A percentile compares a stretch with the other conserved stretches of the same genome.
phyloP scores from a whole-genome alignment of 768 basidiomycete species.

The Lactarius deliciosus region DNA sequence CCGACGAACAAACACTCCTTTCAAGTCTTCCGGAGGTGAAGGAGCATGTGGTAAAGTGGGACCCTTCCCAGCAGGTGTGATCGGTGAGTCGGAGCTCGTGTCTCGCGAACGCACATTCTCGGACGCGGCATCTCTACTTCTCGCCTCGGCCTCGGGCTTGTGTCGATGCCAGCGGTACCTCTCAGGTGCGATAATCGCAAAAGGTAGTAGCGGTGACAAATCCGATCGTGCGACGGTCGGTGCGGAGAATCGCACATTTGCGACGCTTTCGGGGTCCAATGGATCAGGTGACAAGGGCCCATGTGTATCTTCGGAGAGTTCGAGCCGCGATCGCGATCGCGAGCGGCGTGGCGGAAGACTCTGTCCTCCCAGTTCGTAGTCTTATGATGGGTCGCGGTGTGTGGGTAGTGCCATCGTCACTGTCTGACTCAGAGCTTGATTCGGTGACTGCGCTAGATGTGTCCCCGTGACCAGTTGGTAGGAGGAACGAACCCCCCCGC shows the following conservation, averaged over 20 bases:
- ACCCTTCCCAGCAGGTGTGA: slow-evolving; percentile 30
- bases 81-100: slow-evolving; percentile 37
- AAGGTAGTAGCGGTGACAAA: slow-evolving; percentile 62
- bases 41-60: slow-evolving; percentile 43
- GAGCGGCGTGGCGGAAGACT: slow-evolving; percentile 47
- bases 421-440: slow-evolving; percentile 43
- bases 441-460: slow-evolving; percentile 27
- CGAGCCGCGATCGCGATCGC: slow-evolving; percentile 70
- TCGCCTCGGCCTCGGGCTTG: slow-evolving; percentile 33
- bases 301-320: slow-evolving; percentile 53
- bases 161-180: slow-evolving; percentile 43
- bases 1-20: slow-evolving; percentile 72
- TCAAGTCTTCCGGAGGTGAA: slow-evolving; percentile 65
- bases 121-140: slow-evolving; percentile 35
- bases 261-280: slow-evolving; percentile 65
- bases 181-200: slow-evolving; percentile 80
- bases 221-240: slow-evolving; percentile 61
- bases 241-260: slow-evolving; percentile 77
- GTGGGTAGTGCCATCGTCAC: slow-evolving; percentile 55
- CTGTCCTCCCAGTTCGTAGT: slow-evolving; percentile 54
- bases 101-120: slow-evolving; percentile 45
- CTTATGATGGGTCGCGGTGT: slow-evolving; percentile 75
- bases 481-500: slow-evolving; percentile 24
- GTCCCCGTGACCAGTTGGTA: slow-evolving; percentile 34
- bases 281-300: slow-evolving; percentile 57